Evolutionary conservation across 192 early-diverging fungal genomes (phyloP).

Genomic region (Thamnidium elegans): DNA sequence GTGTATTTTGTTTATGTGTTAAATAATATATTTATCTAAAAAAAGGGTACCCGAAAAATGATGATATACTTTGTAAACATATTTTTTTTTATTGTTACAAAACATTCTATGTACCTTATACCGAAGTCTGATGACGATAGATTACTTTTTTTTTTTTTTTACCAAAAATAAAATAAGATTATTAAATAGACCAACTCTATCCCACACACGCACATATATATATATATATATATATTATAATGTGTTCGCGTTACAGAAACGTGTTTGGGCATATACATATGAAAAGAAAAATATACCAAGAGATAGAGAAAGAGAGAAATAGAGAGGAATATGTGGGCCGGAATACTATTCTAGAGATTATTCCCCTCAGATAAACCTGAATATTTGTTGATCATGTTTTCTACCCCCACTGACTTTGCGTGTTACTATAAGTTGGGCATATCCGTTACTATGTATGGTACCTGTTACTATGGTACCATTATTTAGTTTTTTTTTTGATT

Average conservation of each 20-base stretch:
- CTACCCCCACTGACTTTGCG: no score
- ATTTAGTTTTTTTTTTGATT: not conserved
- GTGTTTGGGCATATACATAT: no score
- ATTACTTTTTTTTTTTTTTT: not conserved
- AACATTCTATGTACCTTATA: no score
- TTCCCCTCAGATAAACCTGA: not conserved
- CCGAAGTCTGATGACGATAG: not conserved
- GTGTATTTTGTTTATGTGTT: not conserved
- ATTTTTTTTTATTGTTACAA: not conserved
- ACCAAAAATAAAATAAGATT: not conserved
- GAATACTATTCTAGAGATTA: not conserved
- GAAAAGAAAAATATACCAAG: no score
- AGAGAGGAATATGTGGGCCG: not conserved
- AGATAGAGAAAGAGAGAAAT: no score
- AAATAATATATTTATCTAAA: not conserved
- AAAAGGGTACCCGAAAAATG: not conserved
- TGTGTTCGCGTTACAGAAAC: no score
- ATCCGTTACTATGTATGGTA: no score
- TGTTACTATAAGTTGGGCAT: no score
- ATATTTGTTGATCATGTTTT: not conserved
- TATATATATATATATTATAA: no score
- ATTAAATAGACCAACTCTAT: not conserved
- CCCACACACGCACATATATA: no score
- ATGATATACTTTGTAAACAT: not conserved
- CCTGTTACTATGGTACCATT: not conserved